These are phyloP conservation scores for Crotalaria pallida DNA, from an alignment of 306 rosid genomes.

Conservation along the genomic window DNA sequence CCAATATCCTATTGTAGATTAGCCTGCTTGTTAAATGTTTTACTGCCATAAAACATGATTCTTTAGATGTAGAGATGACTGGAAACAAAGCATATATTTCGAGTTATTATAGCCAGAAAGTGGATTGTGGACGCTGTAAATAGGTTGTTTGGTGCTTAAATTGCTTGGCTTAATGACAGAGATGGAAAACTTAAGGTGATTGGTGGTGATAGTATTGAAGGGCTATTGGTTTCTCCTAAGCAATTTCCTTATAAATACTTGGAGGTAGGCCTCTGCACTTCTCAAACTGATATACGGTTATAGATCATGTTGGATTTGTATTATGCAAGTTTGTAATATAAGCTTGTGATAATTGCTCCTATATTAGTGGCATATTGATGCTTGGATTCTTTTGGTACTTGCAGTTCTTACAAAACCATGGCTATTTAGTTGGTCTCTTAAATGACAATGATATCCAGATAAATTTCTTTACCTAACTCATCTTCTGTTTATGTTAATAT, in stretches of 20 bases:
- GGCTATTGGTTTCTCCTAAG: slow-evolving; percentile 75
- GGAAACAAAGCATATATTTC: background rate
- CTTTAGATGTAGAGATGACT: background rate
- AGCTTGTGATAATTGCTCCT: slow-evolving; percentile 7
- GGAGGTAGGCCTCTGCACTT: slow-evolving; percentile 50
- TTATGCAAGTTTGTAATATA: background rate
- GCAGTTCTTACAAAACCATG: slow-evolving; percentile 89
- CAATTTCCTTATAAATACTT: slow-evolving; percentile 78
- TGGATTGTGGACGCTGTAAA: background rate
- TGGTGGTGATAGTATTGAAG: slow-evolving; percentile 93
- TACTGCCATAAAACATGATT: background rate
- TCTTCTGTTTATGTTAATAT: slow-evolving; percentile 14
- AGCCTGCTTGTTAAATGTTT: background rate
- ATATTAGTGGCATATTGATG: slow-evolving; percentile 25
- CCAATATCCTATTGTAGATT: background rate
- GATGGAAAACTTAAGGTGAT: slow-evolving; percentile 95
- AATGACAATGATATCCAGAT: slow-evolving; percentile 95
- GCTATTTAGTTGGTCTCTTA: slow-evolving; percentile 63
- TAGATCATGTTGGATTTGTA: background rate
- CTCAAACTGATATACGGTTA: background rate
- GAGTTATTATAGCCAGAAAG: background rate
- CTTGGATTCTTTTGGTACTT: slow-evolving; percentile 30
- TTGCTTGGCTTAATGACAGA: slow-evolving; percentile 41
- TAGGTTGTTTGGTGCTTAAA: slow-evolving; percentile 8
- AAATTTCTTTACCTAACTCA: slow-evolving; percentile 19